Evolutionary conservation across 139 green algal genomes (phyloP), one percentile per base, ranked within the genome.

Genomic region (Bryopsis sp.): DNA sequence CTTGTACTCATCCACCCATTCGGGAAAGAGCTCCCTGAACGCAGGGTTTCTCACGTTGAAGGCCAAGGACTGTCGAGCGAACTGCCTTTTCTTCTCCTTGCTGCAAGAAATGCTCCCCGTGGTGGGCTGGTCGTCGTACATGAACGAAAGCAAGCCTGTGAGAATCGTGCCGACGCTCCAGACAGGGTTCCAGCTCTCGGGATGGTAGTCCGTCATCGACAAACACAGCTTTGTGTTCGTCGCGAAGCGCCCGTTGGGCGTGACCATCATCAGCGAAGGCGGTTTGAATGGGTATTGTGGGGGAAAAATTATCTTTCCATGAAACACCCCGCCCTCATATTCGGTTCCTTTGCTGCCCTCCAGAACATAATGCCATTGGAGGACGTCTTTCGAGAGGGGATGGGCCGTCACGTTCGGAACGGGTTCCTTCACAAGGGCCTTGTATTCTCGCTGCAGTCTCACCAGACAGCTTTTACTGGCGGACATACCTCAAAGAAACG

Each of bases 291-390:
- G 84, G 72, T 90, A 90, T 39, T 88, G 68, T 24, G 73, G 26
- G 0, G 86, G 83, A 62, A 91, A 89, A 1, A 81, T 62, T n/a
- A 90, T 57, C 67, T 86, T 87, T 62, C 90, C 90, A 35, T 93
- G 84, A 50, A 96, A 96, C n/a, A 85, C 59, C 22, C 90, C 90
- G 4, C 84, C 88, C 15, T 83, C 71, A 72, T 85, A 94, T 5
- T 85, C 77, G 0, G 78, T 86, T 0, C 68, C 79, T 39, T 76
- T 43, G n/a, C 71, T 60, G 15, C 87, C 87, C 31, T 90, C 82
- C 31, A 92, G 70, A 2, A 90, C 79, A 60, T 81, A 92, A 59
- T 92, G 87, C 88, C 88, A 94, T 47, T 96, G 89, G 7, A 95
- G 77, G 0, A 95, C 47, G 67, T 93, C 95, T 61, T 26, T 78